Percentiles rank a stretch among this genome's conserved stretches.
phyloP scores from a whole-genome alignment of 2,329 filamentous ascomycete genomes.

The Botryotinia calthae region DNA sequence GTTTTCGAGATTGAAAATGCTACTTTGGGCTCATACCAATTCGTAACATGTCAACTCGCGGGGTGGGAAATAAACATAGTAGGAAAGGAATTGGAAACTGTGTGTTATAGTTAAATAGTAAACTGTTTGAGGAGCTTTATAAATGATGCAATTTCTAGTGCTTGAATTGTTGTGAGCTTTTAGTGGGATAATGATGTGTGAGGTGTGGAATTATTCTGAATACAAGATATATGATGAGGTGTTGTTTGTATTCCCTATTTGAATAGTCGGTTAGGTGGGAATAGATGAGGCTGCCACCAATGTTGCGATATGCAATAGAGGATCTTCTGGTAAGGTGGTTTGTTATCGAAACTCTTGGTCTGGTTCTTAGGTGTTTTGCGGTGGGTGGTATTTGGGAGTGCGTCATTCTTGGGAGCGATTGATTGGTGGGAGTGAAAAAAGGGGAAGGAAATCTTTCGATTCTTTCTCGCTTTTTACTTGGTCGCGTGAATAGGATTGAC shows the following conservation, averaged over 20 bases:
- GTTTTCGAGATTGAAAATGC: slow-evolving; percentile 3
- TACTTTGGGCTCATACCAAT: neutral
- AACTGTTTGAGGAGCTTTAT: neutral
- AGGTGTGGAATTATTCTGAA: too few species aligned
- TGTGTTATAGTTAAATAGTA: slow-evolving; percentile 2
- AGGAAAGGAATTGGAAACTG: neutral
- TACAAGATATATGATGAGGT: neutral
- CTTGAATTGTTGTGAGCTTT: neutral
- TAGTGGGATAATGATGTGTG: neutral
- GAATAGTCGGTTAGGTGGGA: neutral
- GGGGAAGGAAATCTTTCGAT: too few species aligned
- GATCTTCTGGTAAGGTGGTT: neutral
- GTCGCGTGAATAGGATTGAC: neutral
- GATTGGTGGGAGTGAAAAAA: neutral
- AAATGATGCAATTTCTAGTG: neutral
- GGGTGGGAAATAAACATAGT: neutral
- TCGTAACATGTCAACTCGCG: neutral
- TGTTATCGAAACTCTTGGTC: neutral
- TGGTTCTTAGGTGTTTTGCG: neutral
- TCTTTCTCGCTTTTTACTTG: too few species aligned
- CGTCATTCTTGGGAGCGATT: neutral
- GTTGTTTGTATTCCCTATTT: neutral
- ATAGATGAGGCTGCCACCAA: neutral
- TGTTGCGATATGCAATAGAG: neutral
- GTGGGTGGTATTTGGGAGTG: neutral